phyloP scores from a whole-genome alignment of 2,329 filamentous ascomycete genomes.

The Botrytis elliptica region DNA sequence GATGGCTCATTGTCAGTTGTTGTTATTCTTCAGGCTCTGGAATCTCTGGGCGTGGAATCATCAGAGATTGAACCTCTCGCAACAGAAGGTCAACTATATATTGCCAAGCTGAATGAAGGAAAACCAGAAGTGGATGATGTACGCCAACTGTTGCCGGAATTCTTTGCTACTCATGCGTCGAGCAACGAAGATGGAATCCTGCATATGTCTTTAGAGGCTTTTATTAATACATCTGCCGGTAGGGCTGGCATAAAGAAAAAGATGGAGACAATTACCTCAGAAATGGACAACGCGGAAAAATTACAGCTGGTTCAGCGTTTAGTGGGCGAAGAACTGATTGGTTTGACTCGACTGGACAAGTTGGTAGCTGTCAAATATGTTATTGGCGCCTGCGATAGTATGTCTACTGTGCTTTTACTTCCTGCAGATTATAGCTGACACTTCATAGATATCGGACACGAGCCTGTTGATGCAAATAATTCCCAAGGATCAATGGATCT shows the following conservation, averaged over 20 bases:
- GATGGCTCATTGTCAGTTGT: slow-evolving; percentile 27
- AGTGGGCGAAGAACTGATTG: slow-evolving; percentile 23
- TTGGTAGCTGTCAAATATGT: slow-evolving; percentile 32
- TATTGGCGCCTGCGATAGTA: slow-evolving; percentile 35
- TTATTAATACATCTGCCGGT: slow-evolving; percentile 28
- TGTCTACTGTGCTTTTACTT: slow-evolving; percentile 1
- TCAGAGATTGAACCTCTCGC: slow-evolving; percentile 25
- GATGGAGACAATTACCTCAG: slow-evolving; percentile 21
- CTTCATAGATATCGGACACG: slow-evolving; percentile 27
- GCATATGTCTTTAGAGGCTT: slow-evolving; percentile 14
- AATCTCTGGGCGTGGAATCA: slow-evolving; percentile 24
- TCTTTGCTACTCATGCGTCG: slow-evolving; percentile 28
- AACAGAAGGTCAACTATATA: slow-evolving; percentile 24
- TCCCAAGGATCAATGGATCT: slow-evolving; percentile 27
- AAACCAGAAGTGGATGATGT: slow-evolving; percentile 25
- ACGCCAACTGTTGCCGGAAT: slow-evolving; percentile 26
- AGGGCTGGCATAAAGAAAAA: slow-evolving; percentile 29
- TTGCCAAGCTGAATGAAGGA: slow-evolving; percentile 15
- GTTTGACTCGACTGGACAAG: slow-evolving; percentile 30
- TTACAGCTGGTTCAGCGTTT: slow-evolving; percentile 30
- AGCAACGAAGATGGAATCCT: slow-evolving; percentile 12
- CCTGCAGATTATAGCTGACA: slow-evolving; percentile 14
- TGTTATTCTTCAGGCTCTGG: slow-evolving; percentile 33
- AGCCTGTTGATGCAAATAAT: slow-evolving; percentile 21
- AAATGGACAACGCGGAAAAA: slow-evolving; percentile 29